Evolutionary conservation across 257 asterid genomes (phyloP), one percentile per base, ranked within the genome.

Genomic region (Haberlea rhodopensis): DNA sequence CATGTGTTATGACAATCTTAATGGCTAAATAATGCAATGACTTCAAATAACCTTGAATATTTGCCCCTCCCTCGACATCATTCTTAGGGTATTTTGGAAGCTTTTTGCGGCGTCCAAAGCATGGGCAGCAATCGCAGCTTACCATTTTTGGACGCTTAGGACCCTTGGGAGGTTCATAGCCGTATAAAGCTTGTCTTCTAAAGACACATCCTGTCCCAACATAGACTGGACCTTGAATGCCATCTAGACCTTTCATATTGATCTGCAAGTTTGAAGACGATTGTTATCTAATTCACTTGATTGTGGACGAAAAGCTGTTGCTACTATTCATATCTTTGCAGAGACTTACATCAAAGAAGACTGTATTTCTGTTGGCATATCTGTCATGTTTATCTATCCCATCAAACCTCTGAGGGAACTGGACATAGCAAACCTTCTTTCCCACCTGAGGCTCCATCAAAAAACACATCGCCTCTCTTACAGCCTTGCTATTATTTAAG

Each of bases 301-400:
- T 29, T 11, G 20, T 20, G 29, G 62, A n/a, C 48, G 19, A 57
- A 18, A 32, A 8, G 63, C 63, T 28, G 13, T 58, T 29, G 8
- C 46, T 58, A 18, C 2, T 58, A n/a, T 58, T 58, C 63, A 58
- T 58, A 18, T 23, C 49, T n/a, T n/a, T 70, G 40, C 58, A 45
- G 68, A 58, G 7, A 69, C 91, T 79, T 78, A 90, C 97, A 75
- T 94, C 99, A 59, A 94, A 94, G 88, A 94, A 94, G 76, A 94
- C 99, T 0, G 97, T 94, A 82, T 94, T 94, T 67, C 99, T 77
- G 76, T 94, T 94, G 73, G 97, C 99, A 77, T 94, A 90, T 87
- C 99, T 68, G 66, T 94, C 99, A 4, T 84, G 86, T 65, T 77
- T 83, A 78, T 94, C 97, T 23, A 94, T 94, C n/a, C 99, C 99